A percentile compares a stretch with the other conserved stretches of the same genome.
Evolutionary conservation across 331 rosid genomes (phyloP).

Genomic region (Rhamnella rubrinervis): DNA sequence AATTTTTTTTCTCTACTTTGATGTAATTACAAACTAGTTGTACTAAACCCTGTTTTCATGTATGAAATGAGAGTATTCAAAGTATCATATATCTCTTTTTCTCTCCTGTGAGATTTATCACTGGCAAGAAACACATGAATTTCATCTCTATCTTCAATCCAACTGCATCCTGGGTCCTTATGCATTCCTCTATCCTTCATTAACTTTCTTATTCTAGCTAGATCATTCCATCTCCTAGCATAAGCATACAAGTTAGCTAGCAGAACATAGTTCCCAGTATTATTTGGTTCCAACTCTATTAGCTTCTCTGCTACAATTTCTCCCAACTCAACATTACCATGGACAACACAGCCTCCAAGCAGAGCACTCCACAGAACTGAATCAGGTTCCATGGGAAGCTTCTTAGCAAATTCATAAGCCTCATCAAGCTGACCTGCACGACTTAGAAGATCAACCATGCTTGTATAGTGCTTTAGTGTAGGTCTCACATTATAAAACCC

Average conservation of each 20-base stretch:
- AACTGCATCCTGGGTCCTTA: conserved; percentile 64
- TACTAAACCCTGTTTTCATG: conserved; percentile 27
- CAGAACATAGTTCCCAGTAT: conserved; percentile 47
- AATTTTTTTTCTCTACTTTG: not conserved
- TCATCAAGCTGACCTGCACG: conserved; percentile 45
- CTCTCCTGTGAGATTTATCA: conserved; percentile 43
- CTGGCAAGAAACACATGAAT: conserved; percentile 51
- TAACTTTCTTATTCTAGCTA: conserved; percentile 44
- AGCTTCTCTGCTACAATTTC: conserved; percentile 55
- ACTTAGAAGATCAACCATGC: conserved; percentile 61
- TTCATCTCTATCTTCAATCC: conserved; percentile 61
- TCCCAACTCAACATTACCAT: conserved; percentile 37
- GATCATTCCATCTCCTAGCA: conserved; percentile 42
- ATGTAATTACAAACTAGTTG: conserved; percentile 6
- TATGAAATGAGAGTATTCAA: conserved; percentile 31
- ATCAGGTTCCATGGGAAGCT: conserved; percentile 55
- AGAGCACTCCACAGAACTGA: conserved; percentile 50
- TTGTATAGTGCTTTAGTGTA: conserved; percentile 57
- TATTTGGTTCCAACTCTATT: conserved; percentile 48
- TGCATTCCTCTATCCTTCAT: conserved; percentile 45
- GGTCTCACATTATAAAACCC: conserved; percentile 36
- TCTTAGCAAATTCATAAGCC: conserved; percentile 42
- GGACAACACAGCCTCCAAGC: conserved; percentile 55
- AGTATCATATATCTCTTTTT: conserved; percentile 36
- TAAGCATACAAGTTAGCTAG: conserved; percentile 57